Percentiles rank a stretch among this genome's conserved stretches.
phyloP scores from a whole-genome alignment of 2,329 filamentous ascomycete genomes.

The Diaporthe eres region DNA sequence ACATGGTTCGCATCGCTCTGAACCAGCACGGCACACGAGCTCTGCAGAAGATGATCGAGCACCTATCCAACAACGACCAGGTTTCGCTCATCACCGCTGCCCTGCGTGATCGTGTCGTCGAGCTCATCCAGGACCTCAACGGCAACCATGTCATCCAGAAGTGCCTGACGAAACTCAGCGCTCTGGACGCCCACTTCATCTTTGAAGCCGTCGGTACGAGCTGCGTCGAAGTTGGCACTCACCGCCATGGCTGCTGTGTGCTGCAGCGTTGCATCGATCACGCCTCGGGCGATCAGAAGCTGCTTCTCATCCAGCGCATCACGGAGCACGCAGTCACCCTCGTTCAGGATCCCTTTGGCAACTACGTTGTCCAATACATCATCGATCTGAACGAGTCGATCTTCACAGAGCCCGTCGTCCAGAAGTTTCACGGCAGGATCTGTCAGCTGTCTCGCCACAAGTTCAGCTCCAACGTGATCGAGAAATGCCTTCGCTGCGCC shows the following conservation, averaged over 20 bases:
- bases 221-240: conserved; percentile 93
- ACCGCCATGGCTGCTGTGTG: conserved; percentile 97
- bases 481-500: conserved; percentile 93
- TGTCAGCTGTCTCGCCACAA: conserved; percentile 89
- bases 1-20: conserved; percentile 92
- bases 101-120: conserved; percentile 86
- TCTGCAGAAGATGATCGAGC: conserved; percentile 98
- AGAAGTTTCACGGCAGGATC: conserved; percentile 82
- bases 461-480: conserved; percentile 99
- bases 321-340: conserved; percentile 89
- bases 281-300: conserved; percentile 90
- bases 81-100: conserved; percentile 90
- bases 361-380: conserved; percentile 99
- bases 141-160: conserved; percentile 99
- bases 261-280: conserved; percentile 99
- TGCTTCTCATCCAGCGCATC: conserved; percentile 87
- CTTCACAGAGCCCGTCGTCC: conserved; percentile 91
- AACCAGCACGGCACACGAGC: conserved; percentile 98
- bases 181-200: conserved; percentile 92
- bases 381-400: conserved; percentile 89
- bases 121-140: conserved; percentile 96
- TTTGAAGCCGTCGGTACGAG: conserved; percentile 92
- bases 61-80: conserved; percentile 88
- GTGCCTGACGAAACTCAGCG: conserved; percentile 92
- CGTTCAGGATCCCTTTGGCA: conserved; percentile 97